Percentiles rank a stretch among this genome's conserved stretches.
Evolutionary conservation across 148 eudicot species (phyloP).

Genomic region (Fallopia convolvulus): DNA sequence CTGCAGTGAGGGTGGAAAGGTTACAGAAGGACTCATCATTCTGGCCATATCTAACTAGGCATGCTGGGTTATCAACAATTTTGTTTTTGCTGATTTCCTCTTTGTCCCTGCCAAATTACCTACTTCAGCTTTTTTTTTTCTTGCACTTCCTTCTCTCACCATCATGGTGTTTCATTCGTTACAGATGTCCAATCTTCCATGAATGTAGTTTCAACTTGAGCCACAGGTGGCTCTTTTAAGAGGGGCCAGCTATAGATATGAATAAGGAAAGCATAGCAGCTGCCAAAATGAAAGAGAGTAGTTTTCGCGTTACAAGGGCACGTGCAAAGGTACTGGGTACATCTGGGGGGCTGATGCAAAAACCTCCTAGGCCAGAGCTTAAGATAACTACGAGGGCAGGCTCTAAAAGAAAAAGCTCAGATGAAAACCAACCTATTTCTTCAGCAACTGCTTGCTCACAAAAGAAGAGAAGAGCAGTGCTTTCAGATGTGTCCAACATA

Average conservation of each 20-base stretch:
- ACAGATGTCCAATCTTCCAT: conserved; percentile 11
- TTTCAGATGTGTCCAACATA: conserved; percentile 63
- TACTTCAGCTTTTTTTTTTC: background rate
- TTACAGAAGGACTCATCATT: background rate
- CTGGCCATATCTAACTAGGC: background rate
- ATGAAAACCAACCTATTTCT: conserved; percentile 33
- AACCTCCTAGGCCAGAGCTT: conserved; percentile 38
- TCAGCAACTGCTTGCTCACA: conserved; percentile 23
- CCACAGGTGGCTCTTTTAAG: conserved; percentile 26
- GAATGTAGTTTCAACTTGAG: conserved; percentile 23
- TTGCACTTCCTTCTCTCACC: background rate
- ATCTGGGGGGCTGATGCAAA: conserved; percentile 34
- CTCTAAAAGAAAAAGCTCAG: conserved; percentile 50
- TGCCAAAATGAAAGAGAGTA: conserved; percentile 29
- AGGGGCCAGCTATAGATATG: conserved; percentile 21
- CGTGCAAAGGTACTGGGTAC: conserved; percentile 57
- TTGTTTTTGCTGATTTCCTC: background rate
- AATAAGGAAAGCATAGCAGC: conserved; percentile 32
- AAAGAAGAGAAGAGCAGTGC: conserved; percentile 59
- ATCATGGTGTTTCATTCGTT: conserved; percentile 1
- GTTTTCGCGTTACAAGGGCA: conserved; percentile 54
- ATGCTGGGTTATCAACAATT: background rate
- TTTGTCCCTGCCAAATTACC: background rate
- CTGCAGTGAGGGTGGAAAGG: background rate
- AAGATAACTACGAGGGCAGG: conserved; percentile 28